A percentile compares a stretch with the other conserved stretches of the same genome.
Conservation (phyloP, 257 asterid genomes). For the Parsonsia alboflavescens region DNA sequence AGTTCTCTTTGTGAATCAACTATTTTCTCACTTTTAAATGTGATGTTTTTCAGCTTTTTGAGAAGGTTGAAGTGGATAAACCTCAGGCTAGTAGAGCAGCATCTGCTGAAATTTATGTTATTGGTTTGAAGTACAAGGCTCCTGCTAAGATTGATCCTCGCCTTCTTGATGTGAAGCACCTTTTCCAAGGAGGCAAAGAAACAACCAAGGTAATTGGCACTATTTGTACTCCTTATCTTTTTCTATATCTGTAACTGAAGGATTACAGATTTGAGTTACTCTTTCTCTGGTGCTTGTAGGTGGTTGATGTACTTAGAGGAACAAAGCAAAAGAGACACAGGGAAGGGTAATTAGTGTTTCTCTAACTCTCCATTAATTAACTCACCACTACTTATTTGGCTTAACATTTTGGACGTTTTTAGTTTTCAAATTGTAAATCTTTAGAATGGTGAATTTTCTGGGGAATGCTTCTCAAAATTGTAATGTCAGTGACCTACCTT, state of each 20-base stretch:
- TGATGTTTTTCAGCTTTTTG: slow-evolving; percentile 60
- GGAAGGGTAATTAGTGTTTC: slow-evolving; percentile 55
- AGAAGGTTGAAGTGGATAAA: slow-evolving; percentile 92
- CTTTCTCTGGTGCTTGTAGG: slow-evolving; percentile 30
- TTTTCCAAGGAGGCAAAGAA: slow-evolving; percentile 79
- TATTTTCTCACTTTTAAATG: slow-evolving; percentile 16
- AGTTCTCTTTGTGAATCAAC: neutral
- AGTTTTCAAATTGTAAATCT: neutral
- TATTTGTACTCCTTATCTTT: neutral
- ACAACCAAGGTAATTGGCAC: slow-evolving; percentile 58
- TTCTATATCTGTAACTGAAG: neutral
- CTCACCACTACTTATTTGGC: neutral
- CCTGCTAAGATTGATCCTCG: slow-evolving; percentile 98
- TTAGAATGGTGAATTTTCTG: neutral
- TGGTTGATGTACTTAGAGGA: slow-evolving; percentile 72
- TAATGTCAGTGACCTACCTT: neutral
- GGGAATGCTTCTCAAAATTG: neutral
- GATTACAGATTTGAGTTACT: neutral
- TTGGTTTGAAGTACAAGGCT: slow-evolving; percentile 78
- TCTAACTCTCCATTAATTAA: neutral
- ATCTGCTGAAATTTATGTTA: slow-evolving; percentile 82
- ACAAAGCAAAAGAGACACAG: slow-evolving; percentile 80
- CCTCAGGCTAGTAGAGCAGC: slow-evolving; percentile 85
- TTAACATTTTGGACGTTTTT: neutral
- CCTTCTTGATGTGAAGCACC: slow-evolving; percentile 80